A percentile compares a stretch with the other conserved stretches of the same genome.
These are phyloP conservation scores for Pyrrhoderma lamaoense DNA, from an alignment of 1,284 basidiomycete genomes.

Conservation along the genomic window DNA sequence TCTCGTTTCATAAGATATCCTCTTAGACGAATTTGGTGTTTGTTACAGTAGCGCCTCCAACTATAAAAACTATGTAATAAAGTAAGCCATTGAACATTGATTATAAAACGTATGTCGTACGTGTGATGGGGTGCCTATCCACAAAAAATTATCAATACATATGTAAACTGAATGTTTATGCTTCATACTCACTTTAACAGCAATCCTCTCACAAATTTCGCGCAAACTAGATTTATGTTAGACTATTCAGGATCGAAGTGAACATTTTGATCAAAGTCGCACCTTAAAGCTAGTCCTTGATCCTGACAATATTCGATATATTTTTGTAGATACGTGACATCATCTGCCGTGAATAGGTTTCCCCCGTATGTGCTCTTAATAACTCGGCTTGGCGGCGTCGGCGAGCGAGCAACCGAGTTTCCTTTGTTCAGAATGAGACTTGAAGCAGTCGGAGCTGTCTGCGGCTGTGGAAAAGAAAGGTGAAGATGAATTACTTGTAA, in stretches of 20 bases:
- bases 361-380: slow-evolving; percentile 81
- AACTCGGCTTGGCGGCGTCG: slow-evolving; percentile 71
- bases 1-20: slow-evolving; percentile 67
- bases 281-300: slow-evolving; percentile 73
- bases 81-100: slow-evolving; percentile 9
- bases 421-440: slow-evolving; percentile 54
- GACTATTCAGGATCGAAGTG: too few species aligned
- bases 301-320: slow-evolving; percentile 83
- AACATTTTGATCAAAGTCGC: too few species aligned
- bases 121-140: slow-evolving; percentile 73
- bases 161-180: not conserved
- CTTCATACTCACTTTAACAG: slow-evolving; percentile 51
- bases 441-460: slow-evolving; percentile 55
- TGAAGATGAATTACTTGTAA: slow-evolving; percentile 7
- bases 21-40: slow-evolving; percentile 75
- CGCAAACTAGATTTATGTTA: slow-evolving; percentile 40
- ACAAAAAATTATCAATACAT: slow-evolving; percentile 1
- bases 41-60: slow-evolving; percentile 81
- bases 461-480: slow-evolving; percentile 30
- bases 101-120: slow-evolving; percentile 33
- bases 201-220: slow-evolving; percentile 77
- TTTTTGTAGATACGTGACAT: slow-evolving; percentile 69
- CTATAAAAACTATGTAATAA: slow-evolving; percentile 63
- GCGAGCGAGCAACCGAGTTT: slow-evolving; percentile 65
- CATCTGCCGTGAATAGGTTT: slow-evolving; percentile 74